phyloP scores from a whole-genome alignment of 2,329 filamentous ascomycete species.

The Neoscytalidium dimidiatum region DNA sequence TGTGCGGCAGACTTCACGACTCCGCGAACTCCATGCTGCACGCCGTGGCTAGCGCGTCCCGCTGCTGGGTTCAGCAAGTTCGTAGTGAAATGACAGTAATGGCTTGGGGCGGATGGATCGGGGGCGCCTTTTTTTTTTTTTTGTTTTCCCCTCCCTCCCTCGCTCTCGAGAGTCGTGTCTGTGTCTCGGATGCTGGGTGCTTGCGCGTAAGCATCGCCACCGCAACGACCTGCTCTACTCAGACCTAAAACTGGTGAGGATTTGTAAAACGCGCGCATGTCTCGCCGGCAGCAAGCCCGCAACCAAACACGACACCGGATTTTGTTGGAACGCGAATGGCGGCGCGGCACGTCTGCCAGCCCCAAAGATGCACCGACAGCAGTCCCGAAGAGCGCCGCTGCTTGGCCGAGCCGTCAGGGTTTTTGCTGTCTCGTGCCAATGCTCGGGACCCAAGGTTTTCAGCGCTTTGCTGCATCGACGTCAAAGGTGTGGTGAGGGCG shows the following conservation, averaged over 20 bases:
- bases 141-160: no score
- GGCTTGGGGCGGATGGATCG: not conserved
- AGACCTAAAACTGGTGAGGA: no score
- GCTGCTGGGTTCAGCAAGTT: not conserved
- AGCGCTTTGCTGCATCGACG: not conserved
- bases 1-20: no score
- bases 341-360: not conserved
- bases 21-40: no score
- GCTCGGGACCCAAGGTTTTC: not conserved
- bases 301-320: not conserved
- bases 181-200: slow-evolving; percentile 10
- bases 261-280: not conserved
- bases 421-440: not conserved
- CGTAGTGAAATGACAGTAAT: not conserved
- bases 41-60: not conserved
- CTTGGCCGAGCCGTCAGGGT: slow-evolving; percentile 4
- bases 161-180: not conserved
- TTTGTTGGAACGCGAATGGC: not conserved
- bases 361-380: slow-evolving; percentile 9
- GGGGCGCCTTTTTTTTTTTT: not conserved
- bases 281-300: not conserved
- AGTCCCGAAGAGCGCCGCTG: not conserved
- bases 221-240: not conserved
- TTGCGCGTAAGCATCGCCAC: slow-evolving; percentile 17
- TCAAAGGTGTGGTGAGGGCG: not conserved